Percentiles rank a stretch among this genome's conserved stretches.
phyloP scores from a whole-genome alignment of 176 grass and related monocot species.

The Thinopyrum elongatum region DNA sequence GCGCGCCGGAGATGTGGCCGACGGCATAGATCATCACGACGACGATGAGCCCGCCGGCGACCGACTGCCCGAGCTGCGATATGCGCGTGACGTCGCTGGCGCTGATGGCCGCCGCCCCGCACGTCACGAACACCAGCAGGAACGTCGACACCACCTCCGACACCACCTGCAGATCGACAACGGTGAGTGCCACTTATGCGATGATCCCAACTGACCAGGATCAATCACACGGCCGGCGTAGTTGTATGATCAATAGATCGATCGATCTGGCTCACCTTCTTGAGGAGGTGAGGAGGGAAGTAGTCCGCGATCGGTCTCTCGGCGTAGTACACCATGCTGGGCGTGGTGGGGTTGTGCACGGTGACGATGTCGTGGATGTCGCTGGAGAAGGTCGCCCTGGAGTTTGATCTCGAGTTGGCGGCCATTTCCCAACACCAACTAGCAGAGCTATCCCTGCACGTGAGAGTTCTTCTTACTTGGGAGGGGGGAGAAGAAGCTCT shows the following conservation, averaged over 20 bases:
- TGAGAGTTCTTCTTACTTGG: too few species aligned
- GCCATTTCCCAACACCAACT: slow-evolving; percentile 44
- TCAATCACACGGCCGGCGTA: not conserved
- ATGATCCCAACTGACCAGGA: not conserved
- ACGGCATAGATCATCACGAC: slow-evolving; percentile 97
- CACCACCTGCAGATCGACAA: slow-evolving; percentile 55
- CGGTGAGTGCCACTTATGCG: too few species aligned
- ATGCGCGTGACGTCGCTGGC: slow-evolving; percentile 34
- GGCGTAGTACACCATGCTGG: slow-evolving; percentile 28
- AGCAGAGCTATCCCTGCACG: not conserved
- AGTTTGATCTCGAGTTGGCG: slow-evolving; percentile 55
- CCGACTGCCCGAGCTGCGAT: slow-evolving; percentile 88
- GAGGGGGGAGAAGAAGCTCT: not conserved
- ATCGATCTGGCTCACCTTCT: slow-evolving; percentile 45
- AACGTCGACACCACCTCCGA: slow-evolving; percentile 83
- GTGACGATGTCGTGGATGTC: slow-evolving; percentile 77
- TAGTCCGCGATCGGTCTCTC: slow-evolving; percentile 29
- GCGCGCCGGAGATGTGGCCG: slow-evolving; percentile 94
- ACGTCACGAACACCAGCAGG: slow-evolving; percentile 92
- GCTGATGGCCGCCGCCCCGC: slow-evolving; percentile 63
- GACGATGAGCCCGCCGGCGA: slow-evolving; percentile 91
- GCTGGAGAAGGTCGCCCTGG: slow-evolving; percentile 62
- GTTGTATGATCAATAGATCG: not conserved
- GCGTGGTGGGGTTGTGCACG: slow-evolving; percentile 34
- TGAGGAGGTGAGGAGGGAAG: slow-evolving; percentile 78